A percentile compares a stretch with the other conserved stretches of the same genome.
Conservation (phyloP, 75 land plant genomes). For the Ceratopteris richardii region DNA sequence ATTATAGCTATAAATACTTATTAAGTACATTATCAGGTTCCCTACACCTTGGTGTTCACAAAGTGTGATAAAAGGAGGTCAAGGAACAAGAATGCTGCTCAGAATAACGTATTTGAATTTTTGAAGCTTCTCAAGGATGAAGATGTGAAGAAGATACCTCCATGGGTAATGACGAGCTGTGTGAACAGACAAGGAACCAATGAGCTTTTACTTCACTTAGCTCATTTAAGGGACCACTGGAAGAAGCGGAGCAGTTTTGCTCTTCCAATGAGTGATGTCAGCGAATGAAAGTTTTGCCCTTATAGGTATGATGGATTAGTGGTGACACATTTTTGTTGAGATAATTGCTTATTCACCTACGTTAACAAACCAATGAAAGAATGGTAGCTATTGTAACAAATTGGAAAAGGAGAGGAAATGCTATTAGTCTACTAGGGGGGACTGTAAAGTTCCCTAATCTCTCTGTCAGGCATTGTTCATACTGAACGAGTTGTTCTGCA, state of each 20-base stretch:
- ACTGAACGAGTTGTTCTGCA: no score
- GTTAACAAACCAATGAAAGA: no score
- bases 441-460: no score
- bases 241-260: slow-evolving; percentile 1
- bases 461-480: no score
- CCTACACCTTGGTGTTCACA: slow-evolving; percentile 28
- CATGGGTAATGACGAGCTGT: slow-evolving; percentile 35
- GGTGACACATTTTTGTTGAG: no score
- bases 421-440: no score
- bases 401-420: no score
- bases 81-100: slow-evolving; percentile 26
- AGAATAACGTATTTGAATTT: slow-evolving; percentile 27
- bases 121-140: slow-evolving; percentile 12
- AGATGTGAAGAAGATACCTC: slow-evolving; percentile 12
- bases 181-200: slow-evolving; percentile 21
- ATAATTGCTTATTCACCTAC: no score
- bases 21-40: slow-evolving; percentile 13
- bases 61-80: slow-evolving; percentile 37
- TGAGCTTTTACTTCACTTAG: slow-evolving; percentile 30
- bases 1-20: slow-evolving; percentile 3
- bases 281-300: no score
- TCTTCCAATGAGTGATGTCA: no score
- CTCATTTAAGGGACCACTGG: slow-evolving; percentile 25
- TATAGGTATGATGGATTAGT: no score
- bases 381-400: no score